phyloP scores from a whole-genome alignment of 164 flowering plant species.

The Piper betle region DNA sequence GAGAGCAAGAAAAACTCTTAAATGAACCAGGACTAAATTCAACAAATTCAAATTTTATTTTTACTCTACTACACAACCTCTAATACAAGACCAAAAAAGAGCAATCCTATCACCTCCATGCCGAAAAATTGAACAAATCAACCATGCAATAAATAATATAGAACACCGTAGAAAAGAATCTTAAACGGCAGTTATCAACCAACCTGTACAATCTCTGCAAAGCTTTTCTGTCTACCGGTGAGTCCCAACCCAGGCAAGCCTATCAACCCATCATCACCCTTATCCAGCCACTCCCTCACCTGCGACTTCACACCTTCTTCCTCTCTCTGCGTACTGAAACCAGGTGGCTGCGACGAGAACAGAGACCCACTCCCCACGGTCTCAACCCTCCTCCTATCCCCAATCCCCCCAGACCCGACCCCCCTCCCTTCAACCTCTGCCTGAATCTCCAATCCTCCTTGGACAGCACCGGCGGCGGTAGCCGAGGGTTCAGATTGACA shows the following conservation, averaged over 20 bases:
- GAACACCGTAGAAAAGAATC: neutral
- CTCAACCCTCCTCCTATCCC: constrained; percentile 45
- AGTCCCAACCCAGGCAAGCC: constrained; percentile 62
- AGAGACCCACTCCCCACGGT: constrained; percentile 25
- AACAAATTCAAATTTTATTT: too few species aligned
- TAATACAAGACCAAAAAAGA: neutral
- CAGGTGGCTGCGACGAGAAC: constrained; percentile 40
- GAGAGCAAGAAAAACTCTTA: neutral
- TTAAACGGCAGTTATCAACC: constrained; percentile 1
- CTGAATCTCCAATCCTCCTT: constrained; percentile 66
- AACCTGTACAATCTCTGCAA: constrained; percentile 73
- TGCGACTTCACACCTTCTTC: constrained; percentile 12
- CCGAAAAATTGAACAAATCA: too few species aligned
- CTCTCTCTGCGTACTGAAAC: constrained; percentile 23
- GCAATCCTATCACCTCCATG: too few species aligned
- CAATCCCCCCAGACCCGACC: constrained; percentile 38
- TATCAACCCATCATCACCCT: constrained; percentile 68
- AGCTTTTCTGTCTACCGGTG: constrained; percentile 52
- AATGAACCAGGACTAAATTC: too few species aligned
- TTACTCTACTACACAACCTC: neutral
- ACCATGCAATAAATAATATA: neutral
- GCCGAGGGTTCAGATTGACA: constrained; percentile 62
- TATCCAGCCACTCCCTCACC: constrained; percentile 23
- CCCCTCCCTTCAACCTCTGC: constrained; percentile 42
- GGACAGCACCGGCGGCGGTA: constrained; percentile 69